A percentile compares a stretch with the other conserved stretches of the same genome.
Evolutionary conservation across 176 grass and related monocot species (phyloP).

Genomic region (Calamus simplicifolius): DNA sequence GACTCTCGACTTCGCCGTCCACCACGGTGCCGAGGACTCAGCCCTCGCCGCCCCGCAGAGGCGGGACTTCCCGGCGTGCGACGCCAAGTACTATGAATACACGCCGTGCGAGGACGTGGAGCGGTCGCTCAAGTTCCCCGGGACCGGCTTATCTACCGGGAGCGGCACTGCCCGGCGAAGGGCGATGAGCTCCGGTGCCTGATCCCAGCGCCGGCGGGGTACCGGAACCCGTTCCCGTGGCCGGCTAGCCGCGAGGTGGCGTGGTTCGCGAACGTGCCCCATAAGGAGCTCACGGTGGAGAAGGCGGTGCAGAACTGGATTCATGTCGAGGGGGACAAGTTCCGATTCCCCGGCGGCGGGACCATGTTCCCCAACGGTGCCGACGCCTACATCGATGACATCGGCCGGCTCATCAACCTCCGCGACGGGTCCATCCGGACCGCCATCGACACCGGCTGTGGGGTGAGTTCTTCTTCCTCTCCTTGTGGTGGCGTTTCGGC

Average conservation of each 20-base stretch:
- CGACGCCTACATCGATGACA: slow-evolving; percentile 34
- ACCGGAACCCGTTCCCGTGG: slow-evolving; percentile 35
- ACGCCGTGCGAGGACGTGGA: slow-evolving; percentile 40
- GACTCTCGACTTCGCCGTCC: slow-evolving; percentile 59
- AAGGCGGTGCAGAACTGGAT: slow-evolving; percentile 32
- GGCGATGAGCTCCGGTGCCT: slow-evolving; percentile 30
- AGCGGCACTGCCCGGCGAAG: slow-evolving; percentile 40
- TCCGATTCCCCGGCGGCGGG: slow-evolving; percentile 31
- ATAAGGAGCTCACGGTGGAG: slow-evolving; percentile 34
- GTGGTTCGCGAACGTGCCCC: slow-evolving; percentile 45
- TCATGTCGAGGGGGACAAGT: slow-evolving; percentile 17
- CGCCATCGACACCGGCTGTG: slow-evolving; percentile 31
- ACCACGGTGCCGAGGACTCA: slow-evolving; percentile 41
- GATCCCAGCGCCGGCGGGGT: slow-evolving; percentile 13
- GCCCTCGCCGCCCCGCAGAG: background rate
- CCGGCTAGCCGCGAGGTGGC: slow-evolving; percentile 24
- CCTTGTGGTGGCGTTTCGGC: background rate
- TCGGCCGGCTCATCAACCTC: slow-evolving; percentile 22
- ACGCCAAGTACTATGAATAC: slow-evolving; percentile 36
- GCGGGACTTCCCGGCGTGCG: slow-evolving; percentile 27
- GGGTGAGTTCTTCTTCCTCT: slow-evolving; percentile 24
- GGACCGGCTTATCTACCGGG: slow-evolving; percentile 36
- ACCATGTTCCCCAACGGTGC: slow-evolving; percentile 43
- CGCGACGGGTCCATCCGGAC: slow-evolving; percentile 20
- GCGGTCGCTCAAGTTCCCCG: slow-evolving; percentile 31